Percentiles rank a stretch among this genome's conserved stretches.
These are phyloP conservation scores for Atkinsonella hypoxylon DNA, from an alignment of 2,329 filamentous ascomycete genomes.

Conservation along the genomic window DNA sequence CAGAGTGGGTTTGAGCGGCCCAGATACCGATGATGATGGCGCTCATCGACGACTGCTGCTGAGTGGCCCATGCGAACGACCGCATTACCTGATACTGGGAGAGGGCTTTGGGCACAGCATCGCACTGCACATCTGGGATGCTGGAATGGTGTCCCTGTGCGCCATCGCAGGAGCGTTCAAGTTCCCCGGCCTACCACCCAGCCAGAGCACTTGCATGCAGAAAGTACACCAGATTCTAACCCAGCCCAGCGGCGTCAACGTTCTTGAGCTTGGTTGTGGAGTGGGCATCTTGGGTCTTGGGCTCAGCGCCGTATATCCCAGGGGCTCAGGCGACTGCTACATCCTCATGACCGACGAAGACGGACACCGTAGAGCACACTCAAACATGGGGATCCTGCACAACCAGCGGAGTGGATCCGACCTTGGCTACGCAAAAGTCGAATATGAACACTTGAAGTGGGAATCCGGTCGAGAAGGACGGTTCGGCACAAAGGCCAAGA, in stretches of 20 bases:
- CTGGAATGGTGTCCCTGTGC: conserved; percentile 33
- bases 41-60: conserved; percentile 19
- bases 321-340: conserved; percentile 13
- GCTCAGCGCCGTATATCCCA: conserved; percentile 25
- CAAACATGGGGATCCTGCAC: conserved; percentile 32
- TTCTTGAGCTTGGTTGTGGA: conserved; percentile 45
- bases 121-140: conserved; percentile 48
- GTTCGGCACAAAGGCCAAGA: conserved; percentile 29
- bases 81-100: conserved; percentile 29
- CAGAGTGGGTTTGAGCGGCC: conserved; percentile 23
- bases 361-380: conserved; percentile 34
- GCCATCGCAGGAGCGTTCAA: conserved; percentile 19
- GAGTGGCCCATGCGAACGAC: conserved; percentile 11
- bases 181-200: conserved; percentile 15
- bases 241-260: conserved; percentile 19
- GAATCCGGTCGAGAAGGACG: conserved; percentile 33
- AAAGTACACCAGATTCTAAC: conserved; percentile 20
- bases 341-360: conserved; percentile 45
- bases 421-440: conserved; percentile 16
- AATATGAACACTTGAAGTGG: conserved; percentile 48
- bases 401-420: conserved; percentile 6
- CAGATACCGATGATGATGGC: conserved; percentile 12
- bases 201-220: conserved; percentile 17
- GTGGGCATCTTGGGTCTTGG: conserved; percentile 44
- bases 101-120: conserved; percentile 50